These are phyloP conservation scores for Hysterium pulicare DNA, from an alignment of 2,329 filamentous ascomycete genomes.

Conservation along the genomic window DNA sequence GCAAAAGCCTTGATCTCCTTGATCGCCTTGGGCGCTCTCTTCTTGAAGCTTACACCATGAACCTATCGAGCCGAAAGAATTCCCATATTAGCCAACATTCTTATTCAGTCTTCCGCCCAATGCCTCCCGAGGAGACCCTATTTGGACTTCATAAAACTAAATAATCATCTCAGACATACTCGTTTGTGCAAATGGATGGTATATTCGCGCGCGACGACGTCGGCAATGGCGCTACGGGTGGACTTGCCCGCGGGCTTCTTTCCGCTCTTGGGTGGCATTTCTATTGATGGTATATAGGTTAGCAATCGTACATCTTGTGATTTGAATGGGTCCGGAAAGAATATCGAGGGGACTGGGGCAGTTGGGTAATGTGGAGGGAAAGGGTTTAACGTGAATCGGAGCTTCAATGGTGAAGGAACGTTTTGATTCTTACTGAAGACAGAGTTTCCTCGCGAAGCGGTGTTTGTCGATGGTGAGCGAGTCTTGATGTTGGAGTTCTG, in stretches of 20 bases:
- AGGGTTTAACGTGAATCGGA: neutral
- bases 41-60: conserved; percentile 98
- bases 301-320: neutral
- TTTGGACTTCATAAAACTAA: conserved; percentile 72
- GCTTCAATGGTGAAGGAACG: neutral
- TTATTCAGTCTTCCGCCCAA: conserved; percentile 65
- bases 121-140: conserved; percentile 46
- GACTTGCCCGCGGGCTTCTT: conserved; percentile 66
- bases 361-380: neutral
- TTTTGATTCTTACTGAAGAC: conserved; percentile 13
- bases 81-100: conserved; percentile 42
- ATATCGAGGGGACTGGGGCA: too few relatives aligned
- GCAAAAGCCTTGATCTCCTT: conserved; percentile 99
- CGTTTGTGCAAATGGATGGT: conserved; percentile 99
- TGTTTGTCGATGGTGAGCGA: conserved; percentile 11
- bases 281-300: conserved; percentile 11
- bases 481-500: conserved; percentile 13
- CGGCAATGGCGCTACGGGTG: conserved; percentile 89
- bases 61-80: conserved; percentile 63
- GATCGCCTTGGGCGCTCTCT: conserved; percentile 95
- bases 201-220: conserved; percentile 99
- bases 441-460: conserved; percentile 13
- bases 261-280: conserved; percentile 44
- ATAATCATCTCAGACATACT: conserved; percentile 68
- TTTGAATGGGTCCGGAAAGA: too few relatives aligned